Percentiles rank a stretch among this genome's conserved stretches.
Conservation (phyloP, 768 basidiomycete genomes). For the Xanthoconium purpureum region DNA sequence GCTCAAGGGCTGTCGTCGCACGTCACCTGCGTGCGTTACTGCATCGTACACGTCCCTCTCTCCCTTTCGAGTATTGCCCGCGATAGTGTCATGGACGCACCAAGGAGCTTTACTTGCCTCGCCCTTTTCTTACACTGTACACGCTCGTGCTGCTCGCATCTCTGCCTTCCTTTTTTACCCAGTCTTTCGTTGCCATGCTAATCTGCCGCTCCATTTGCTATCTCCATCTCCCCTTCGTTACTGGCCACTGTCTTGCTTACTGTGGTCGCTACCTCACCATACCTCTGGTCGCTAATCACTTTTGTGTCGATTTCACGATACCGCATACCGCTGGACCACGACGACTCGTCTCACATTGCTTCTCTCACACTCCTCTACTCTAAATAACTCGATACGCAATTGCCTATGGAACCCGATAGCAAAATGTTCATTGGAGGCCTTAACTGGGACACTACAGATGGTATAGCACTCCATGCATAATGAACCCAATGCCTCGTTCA, state of each 20-base stretch:
- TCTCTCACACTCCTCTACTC: slow-evolving; percentile 24
- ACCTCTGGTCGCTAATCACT: slow-evolving; percentile 36
- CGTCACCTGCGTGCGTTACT: slow-evolving; percentile 3
- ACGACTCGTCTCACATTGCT: slow-evolving; percentile 28
- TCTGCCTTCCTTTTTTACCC: slow-evolving; percentile 14
- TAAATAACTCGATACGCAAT: slow-evolving; percentile 29
- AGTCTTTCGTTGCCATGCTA: slow-evolving; percentile 28
- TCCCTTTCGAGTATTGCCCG: slow-evolving; percentile 13
- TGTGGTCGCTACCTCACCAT: slow-evolving; percentile 33
- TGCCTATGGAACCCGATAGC: slow-evolving; percentile 46
- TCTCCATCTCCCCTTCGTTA: slow-evolving; percentile 21
- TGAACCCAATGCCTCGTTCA: slow-evolving; percentile 21
- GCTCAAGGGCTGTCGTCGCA: slow-evolving; percentile 6
- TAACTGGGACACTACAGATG: slow-evolving; percentile 91
- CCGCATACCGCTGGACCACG: slow-evolving; percentile 36
- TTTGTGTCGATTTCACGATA: slow-evolving; percentile 34
- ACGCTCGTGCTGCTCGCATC: slow-evolving; percentile 15
- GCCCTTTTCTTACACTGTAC: slow-evolving; percentile 16
- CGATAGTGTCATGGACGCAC: slow-evolving; percentile 29
- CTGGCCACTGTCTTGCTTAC: slow-evolving; percentile 30
- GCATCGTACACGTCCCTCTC: slow-evolving; percentile 10
- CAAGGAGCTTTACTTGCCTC: slow-evolving; percentile 4
- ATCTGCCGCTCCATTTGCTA: slow-evolving; percentile 26
- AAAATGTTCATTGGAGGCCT: slow-evolving; percentile 91
- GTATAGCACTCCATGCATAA: slow-evolving; percentile 44